These are phyloP conservation scores for Mercurialis annua DNA, from an alignment of 345 rosid species.

Conservation along the genomic window DNA sequence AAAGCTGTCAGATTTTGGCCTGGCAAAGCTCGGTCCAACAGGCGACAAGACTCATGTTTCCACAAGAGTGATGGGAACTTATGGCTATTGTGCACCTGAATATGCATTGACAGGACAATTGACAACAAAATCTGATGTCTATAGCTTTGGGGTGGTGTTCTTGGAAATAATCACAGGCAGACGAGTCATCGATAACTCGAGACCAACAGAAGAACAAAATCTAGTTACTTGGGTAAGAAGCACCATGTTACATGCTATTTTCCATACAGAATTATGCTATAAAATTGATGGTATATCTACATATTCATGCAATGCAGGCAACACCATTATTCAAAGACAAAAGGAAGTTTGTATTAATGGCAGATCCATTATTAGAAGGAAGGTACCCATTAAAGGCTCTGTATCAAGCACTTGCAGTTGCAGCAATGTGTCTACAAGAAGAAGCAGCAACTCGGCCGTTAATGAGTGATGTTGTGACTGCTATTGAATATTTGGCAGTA, in stretches of 20 bases:
- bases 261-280: not conserved
- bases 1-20: slow-evolving; percentile 79
- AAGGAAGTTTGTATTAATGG: slow-evolving; percentile 59
- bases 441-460: slow-evolving; percentile 58
- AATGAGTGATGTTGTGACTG: slow-evolving; percentile 80
- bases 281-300: not conserved
- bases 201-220: slow-evolving; percentile 65
- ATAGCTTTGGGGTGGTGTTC: slow-evolving; percentile 81
- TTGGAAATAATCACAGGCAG: slow-evolving; percentile 79
- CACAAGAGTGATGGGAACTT: slow-evolving; percentile 89
- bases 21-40: slow-evolving; percentile 79
- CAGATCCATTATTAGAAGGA: slow-evolving; percentile 63
- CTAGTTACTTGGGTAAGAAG: slow-evolving; percentile 59
- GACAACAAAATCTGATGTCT: slow-evolving; percentile 70
- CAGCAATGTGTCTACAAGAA: slow-evolving; percentile 86
- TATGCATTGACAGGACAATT: slow-evolving; percentile 68
- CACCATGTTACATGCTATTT: not conserved
- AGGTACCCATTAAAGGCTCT: slow-evolving; percentile 55
- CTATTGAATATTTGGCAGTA: slow-evolving; percentile 55
- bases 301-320: slow-evolving; percentile 41
- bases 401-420: slow-evolving; percentile 75
- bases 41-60: slow-evolving; percentile 68
- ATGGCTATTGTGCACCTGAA: slow-evolving; percentile 80
- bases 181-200: slow-evolving; percentile 64
- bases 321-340: slow-evolving; percentile 63